These are phyloP conservation scores for Kurtzmaniella fragi DNA, from an alignment of 805 yeast species.

Conservation along the genomic window DNA sequence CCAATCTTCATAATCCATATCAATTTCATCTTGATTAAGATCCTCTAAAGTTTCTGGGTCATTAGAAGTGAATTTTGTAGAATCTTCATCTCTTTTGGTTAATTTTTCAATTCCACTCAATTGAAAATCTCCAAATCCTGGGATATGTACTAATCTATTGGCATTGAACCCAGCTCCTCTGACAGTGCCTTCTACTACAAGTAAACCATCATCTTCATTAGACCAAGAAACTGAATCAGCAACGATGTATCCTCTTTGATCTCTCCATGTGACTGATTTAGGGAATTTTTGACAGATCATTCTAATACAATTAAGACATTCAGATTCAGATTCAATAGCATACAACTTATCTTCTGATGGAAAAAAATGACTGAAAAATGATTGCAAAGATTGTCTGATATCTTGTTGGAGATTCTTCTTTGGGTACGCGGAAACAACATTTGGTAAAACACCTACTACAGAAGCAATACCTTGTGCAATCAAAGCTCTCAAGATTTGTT, in stretches of 20 bases:
- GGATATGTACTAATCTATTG: constrained; percentile 76
- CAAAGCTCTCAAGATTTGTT: constrained; percentile 81
- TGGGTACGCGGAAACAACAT: constrained; percentile 60
- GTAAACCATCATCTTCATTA: constrained; percentile 24
- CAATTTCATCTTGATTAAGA: constrained; percentile 50
- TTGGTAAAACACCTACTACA: constrained; percentile 73
- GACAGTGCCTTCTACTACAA: constrained; percentile 75
- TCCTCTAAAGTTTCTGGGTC: constrained; percentile 59
- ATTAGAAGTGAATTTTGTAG: constrained; percentile 19
- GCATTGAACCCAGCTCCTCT: constrained; percentile 83
- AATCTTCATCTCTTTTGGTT: constrained; percentile 15
- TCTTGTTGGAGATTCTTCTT: constrained; percentile 75
- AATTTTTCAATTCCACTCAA: constrained; percentile 60
- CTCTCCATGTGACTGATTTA: constrained; percentile 85
- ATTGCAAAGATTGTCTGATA: constrained; percentile 38
- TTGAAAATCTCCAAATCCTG: constrained; percentile 87
- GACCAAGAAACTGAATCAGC: constrained; percentile 58
- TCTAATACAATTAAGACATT: constrained; percentile 69
- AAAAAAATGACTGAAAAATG: constrained; percentile 39
- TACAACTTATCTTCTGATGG: constrained; percentile 66
- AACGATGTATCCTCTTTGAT: constrained; percentile 80
- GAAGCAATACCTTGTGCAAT: constrained; percentile 90
- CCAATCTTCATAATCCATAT: constrained; percentile 36
- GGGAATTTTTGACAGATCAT: constrained; percentile 83
- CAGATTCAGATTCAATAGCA: constrained; percentile 62